These are phyloP conservation scores for Trifolium dubium DNA, from an alignment of 306 rosid genomes.

Conservation along the genomic window DNA sequence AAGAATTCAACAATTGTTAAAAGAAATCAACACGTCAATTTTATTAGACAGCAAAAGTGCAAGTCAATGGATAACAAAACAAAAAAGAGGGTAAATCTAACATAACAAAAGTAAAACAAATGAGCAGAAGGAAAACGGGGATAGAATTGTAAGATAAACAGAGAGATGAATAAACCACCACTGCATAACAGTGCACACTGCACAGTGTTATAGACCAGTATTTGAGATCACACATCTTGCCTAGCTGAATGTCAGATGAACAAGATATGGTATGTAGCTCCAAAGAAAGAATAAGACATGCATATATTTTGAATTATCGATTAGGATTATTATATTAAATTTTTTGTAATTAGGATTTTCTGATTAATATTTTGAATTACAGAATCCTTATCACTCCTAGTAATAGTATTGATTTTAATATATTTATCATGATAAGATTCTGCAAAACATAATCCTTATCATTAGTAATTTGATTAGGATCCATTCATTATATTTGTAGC, in stretches of 20 bases:
- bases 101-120: conserved; percentile 19
- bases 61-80: conserved; percentile 37
- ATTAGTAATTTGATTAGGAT: not conserved
- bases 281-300: not conserved
- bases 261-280: not conserved
- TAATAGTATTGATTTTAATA: not conserved
- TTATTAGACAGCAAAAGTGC: conserved; percentile 1
- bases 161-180: conserved; percentile 10
- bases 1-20: conserved; percentile 12
- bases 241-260: conserved; percentile 10
- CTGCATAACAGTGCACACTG: not conserved
- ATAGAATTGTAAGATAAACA: conserved; percentile 29
- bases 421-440: conserved; percentile 1
- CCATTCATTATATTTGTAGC: not conserved
- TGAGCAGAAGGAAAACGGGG: conserved; percentile 9
- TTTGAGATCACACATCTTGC: conserved; percentile 22
- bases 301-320: conserved; percentile 6
- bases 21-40: conserved; percentile 10
- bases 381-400: not conserved
- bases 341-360: not conserved
- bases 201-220: conserved; percentile 21
- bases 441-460: not conserved
- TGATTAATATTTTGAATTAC: not conserved
- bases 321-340: not conserved
- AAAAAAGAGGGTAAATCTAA: conserved; percentile 1